Evolutionary conservation across 371 early-diverging fungal species (phyloP), one percentile per base, ranked within the genome.

Genomic region (Dinochytrium kinnereticum): DNA sequence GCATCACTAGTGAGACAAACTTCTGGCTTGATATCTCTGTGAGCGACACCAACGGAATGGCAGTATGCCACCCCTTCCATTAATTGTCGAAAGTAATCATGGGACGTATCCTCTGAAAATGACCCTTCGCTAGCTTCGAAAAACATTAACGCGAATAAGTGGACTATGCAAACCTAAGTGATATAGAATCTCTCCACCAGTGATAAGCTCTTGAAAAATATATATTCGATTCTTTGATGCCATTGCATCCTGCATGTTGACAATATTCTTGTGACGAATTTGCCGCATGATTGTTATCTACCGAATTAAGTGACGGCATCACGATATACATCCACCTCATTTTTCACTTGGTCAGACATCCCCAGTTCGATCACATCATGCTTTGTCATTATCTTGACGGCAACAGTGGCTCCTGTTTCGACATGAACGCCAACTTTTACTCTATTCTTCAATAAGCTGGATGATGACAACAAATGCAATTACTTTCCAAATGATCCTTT

Each of bases 1-100:
- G 28, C 30, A 10, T 66, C 67, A 37, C 2, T 37, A 30, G 5
- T 50, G 5, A 30, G 19, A 34, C 49, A 26, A 30, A 53, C 72
- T 28, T 64, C 76, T 2, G 83, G 83, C 71, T 85, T 85, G 17
- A 84, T 74, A 74, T 90, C 89, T 13, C 90, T 75, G 69, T 90
- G 90, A 2, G 79, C 80, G 40, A 90, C 84, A 36, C 89, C 89
- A 24, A 83, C 69, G 33, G 67, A 61, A 73, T 85, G 82, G 26
- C 88, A 64, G 67, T 85, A 83, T 31, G 44, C 37, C 2, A 90
- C 73, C 2, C 86, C 89, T 15, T 75, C 64, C 28, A 86, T 73
- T 26, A 90, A 51, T 71, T 90, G 83, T 69, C 75, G 76, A 76
- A 83, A 81, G 80, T 71, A 80, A 65, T 68, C 51, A 21, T 34